Base-by-base conservation (phyloP, 345 rosid genomes). In the Euphorbia pulcherrima region DNA sequence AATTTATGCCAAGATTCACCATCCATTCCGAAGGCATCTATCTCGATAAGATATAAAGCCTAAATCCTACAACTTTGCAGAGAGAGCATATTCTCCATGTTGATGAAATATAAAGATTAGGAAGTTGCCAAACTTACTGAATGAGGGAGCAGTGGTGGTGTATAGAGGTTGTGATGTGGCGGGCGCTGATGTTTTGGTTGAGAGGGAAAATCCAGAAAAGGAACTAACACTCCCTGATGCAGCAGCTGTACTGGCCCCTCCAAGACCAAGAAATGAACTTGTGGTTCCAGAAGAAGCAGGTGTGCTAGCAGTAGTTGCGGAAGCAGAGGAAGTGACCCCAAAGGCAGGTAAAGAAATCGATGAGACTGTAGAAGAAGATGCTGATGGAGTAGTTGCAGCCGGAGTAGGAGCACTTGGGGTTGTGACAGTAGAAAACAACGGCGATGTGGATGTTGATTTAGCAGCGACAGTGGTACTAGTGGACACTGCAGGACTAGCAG, bases 161-260 rank as follows among this genome's bases (percentile, higher is more conserved):
- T 87, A 73, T 72, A 78, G 88, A 30, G 85, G 39, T 73, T 82
- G 89, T 26, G 89, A 77, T 35, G 87, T 80, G 59, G 77, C 47
- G 27, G 86, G 74, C 1, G 82, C 47, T 16, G 89, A 67, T 69
- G 85, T 48, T 55, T 71, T 83, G 33, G 76, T 67, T 5, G 93
- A 65, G 73, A 89, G 63, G 14, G 93, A 75, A 82, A 91, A 89
- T 40, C 90, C 85, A n/a, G 90, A 82, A 60, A 84, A 79, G 27
- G 96, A 79, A 72, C 85, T 72, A 23, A 81, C 65, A 71, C 78
- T 78, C 66, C 76, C 90, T 4, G 82, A 73, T 18, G 86, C 68
- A 61, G 84, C 57, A 28, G 93, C 76, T 20, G 90, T 67, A 61
- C 80, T 65, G 44, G 76, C 66, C 68, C 68, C 79, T 16, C 84